Evolutionary conservation across 345 rosid genomes (phyloP).

Genomic region (Dovyalis caffra): DNA sequence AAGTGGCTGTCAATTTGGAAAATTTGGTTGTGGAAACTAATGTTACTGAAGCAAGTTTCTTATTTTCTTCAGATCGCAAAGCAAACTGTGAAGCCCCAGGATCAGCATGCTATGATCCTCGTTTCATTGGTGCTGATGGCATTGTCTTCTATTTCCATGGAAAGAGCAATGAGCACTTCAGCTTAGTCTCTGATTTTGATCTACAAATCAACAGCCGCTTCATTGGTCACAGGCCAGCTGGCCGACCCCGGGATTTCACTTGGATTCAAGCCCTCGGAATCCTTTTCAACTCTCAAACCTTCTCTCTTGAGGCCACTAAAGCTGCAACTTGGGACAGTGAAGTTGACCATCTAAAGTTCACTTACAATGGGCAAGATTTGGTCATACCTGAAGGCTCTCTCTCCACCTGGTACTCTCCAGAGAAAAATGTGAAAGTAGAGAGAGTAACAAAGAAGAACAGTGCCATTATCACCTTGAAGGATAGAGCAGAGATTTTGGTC

Average conservation of each 20-base stretch:
- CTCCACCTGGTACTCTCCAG: conserved; percentile 50
- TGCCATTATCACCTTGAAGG: conserved; percentile 40
- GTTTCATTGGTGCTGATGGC: conserved; percentile 65
- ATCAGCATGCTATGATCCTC: conserved; percentile 63
- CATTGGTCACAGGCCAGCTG: conserved; percentile 56
- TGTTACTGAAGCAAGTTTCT: background rate
- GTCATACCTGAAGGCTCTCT: conserved; percentile 46
- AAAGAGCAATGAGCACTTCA: conserved; percentile 49
- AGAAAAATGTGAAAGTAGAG: conserved; percentile 50
- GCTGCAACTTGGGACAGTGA: conserved; percentile 53
- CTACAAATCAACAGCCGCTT: conserved; percentile 61
- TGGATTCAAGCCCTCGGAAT: conserved; percentile 69
- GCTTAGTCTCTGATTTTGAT: conserved; percentile 50
- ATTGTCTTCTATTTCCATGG: conserved; percentile 68
- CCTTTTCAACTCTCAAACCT: conserved; percentile 44
- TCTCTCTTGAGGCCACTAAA: conserved; percentile 60
- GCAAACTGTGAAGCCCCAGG: conserved; percentile 42
- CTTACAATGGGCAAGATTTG: conserved; percentile 47
- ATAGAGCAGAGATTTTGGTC: conserved; percentile 50
- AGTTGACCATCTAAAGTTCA: conserved; percentile 52
- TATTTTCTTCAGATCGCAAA: conserved; percentile 22
- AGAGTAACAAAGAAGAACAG: conserved; percentile 55
- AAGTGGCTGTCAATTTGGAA: background rate
- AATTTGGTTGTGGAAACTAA: background rate
- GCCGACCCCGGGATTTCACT: conserved; percentile 53